Evolutionary conservation across 2,329 filamentous ascomycete genomes (phyloP), one percentile per base, ranked within the genome.

Genomic region (Lasiodiplodia citricola): DNA sequence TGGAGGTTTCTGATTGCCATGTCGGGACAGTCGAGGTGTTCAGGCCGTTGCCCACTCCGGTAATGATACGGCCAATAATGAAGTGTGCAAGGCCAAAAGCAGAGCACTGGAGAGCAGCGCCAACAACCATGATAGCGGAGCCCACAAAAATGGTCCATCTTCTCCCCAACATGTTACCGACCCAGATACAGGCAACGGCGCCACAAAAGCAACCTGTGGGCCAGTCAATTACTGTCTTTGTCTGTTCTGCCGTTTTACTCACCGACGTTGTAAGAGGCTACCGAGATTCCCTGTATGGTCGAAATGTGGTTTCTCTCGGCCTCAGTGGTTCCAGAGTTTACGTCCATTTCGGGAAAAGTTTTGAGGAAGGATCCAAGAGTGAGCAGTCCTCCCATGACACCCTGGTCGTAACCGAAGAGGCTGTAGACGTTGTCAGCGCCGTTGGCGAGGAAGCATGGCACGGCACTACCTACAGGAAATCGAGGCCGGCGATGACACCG

Each of bases 331-430:
- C 75, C 74, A 54, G 78, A 76, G 18, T 78, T 74, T 18, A 79
- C 80, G 67, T 83, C 78, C 65, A 83, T 80, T 58, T 79, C 68
- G 5, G 81, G 81, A 62, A 84, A 83, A 44, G 77, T 72, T 6
- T 71, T 73, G 2, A 88, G 81, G 73, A 92, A 92, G 11, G 85
- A 84, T 23, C 85, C 80, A 74, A 94, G 85, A 3, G 91, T 92
- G 68, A 95, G 82, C 71, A 95, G 88, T 47, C 77, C 77, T 21
- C 78, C 91, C 85, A 92, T 93, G 11, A 93, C 90, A 75, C 91
- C 89, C 72, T 75, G 70, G 77, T 93, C 91, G 90, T 87, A 88
- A 55, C 87, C 87, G 71, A 88, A 85, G 13, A 84, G 79, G 52
- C 79, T 83, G 35, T 21, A 11, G 52, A 7, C 3, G 2, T 21